These are phyloP conservation scores for Termitomyces sp. DNA, from an alignment of 768 basidiomycete genomes.

Conservation along the genomic window DNA sequence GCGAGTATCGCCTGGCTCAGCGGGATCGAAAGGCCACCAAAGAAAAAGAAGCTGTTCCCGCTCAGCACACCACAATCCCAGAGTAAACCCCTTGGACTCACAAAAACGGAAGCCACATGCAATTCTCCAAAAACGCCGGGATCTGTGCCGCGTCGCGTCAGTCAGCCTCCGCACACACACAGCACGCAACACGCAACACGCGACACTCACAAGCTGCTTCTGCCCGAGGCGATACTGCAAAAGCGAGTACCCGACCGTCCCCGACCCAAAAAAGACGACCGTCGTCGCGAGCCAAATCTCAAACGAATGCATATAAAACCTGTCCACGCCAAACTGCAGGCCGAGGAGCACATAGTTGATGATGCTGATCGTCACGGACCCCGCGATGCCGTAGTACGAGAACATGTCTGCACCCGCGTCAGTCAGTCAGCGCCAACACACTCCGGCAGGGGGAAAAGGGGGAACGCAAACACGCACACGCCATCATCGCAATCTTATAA, in stretches of 20 bases:
- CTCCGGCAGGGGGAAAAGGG: too few relatives aligned
- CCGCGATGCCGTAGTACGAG: constrained; percentile 63
- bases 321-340: constrained; percentile 67
- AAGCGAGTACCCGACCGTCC: constrained; percentile 65
- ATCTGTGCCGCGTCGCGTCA: constrained; percentile 19
- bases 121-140: constrained; percentile 47
- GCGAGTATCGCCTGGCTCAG: constrained; percentile 64
- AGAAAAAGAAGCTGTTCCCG: constrained; percentile 84
- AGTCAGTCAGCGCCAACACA: too few relatives aligned
- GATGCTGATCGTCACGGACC: constrained; percentile 56
- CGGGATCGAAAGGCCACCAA: constrained; percentile 69
- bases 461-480: too few relatives aligned
- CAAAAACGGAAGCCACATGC: constrained; percentile 75
- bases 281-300: constrained; percentile 77
- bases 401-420: constrained; percentile 38
- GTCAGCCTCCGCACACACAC: too few relatives aligned
- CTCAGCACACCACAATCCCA: too few relatives aligned
- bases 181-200: constrained; percentile 10
- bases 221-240: constrained; percentile 69
- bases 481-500: constrained; percentile 77
- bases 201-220: constrained; percentile 38
- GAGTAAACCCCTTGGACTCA: too few relatives aligned
- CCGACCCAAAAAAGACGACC: constrained; percentile 72
- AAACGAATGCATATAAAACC: constrained; percentile 73
- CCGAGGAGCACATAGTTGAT: constrained; percentile 76